A percentile compares a stretch with the other conserved stretches of the same genome.
phyloP scores from a whole-genome alignment of 768 basidiomycete species.

The Phlebiopsis gigantea region DNA sequence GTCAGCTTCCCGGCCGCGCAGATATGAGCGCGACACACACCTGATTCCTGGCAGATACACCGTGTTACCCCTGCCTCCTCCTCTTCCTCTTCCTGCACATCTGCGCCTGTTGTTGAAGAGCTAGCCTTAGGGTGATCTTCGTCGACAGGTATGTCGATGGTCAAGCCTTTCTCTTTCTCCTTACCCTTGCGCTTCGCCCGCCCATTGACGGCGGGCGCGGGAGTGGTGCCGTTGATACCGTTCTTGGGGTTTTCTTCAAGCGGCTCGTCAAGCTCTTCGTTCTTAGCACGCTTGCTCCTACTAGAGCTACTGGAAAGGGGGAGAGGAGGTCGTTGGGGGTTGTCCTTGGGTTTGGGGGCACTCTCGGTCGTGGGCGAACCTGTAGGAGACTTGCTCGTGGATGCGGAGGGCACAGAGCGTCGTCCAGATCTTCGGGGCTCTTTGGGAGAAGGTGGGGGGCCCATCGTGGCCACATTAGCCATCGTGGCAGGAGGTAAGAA shows the following conservation, averaged over 20 bases:
- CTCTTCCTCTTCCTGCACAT: conserved; percentile 45
- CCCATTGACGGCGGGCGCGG: conserved; percentile 14
- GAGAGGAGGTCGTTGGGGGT: conserved; percentile 19
- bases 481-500: conserved; percentile 21
- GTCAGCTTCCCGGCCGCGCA: background rate
- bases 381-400: conserved; percentile 66
- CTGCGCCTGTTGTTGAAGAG: conserved; percentile 33
- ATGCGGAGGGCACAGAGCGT: conserved; percentile 62
- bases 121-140: conserved; percentile 25
- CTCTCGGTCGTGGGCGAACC: conserved; percentile 52
- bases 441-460: conserved; percentile 70
- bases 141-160: conserved; percentile 23
- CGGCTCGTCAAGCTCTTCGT: conserved; percentile 66
- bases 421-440: conserved; percentile 76
- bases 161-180: conserved; percentile 46
- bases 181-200: conserved; percentile 61
- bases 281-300: conserved; percentile 60
- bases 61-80: conserved; percentile 67
- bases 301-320: conserved; percentile 23
- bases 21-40: conserved; percentile 36
- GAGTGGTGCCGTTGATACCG: conserved; percentile 23
- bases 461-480: conserved; percentile 69
- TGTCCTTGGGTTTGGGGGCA: conserved; percentile 26
- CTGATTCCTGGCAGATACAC: conserved; percentile 80
- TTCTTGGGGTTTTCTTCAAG: conserved; percentile 50